These are phyloP conservation scores for Gossypium turneri DNA, from an alignment of 345 rosid species.

Conservation along the genomic window DNA sequence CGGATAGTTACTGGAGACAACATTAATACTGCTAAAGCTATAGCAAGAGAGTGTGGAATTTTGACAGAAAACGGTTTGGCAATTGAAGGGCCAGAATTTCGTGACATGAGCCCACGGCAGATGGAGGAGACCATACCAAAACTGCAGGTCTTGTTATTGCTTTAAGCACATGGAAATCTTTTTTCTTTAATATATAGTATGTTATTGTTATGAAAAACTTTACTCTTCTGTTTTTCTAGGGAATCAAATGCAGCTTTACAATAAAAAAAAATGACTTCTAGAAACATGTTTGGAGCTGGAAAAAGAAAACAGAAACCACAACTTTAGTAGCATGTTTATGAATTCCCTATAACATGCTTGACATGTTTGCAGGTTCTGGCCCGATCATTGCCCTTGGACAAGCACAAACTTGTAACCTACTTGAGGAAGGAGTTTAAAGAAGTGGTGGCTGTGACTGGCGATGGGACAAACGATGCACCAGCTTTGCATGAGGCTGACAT, in stretches of 20 bases:
- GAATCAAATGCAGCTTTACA: not conserved
- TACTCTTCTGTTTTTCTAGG: not conserved
- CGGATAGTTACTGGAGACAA: conserved; percentile 83
- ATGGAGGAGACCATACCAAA: conserved; percentile 57
- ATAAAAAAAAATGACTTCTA: not conserved
- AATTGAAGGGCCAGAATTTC: conserved; percentile 68
- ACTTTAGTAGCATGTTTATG: not conserved
- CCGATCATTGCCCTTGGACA: conserved; percentile 55
- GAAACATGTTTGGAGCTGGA: conserved; percentile 5
- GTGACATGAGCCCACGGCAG: conserved; percentile 49
- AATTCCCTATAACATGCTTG: not conserved
- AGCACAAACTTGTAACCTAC: conserved; percentile 43
- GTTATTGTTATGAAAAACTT: not conserved
- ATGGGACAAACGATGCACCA: conserved; percentile 96
- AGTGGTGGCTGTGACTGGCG: conserved; percentile 93
- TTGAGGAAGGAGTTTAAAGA: conserved; percentile 46
- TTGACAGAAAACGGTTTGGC: conserved; percentile 60
- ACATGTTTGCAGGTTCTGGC: conserved; percentile 51
- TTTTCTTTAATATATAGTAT: not conserved
- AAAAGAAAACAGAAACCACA: not conserved
- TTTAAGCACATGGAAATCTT: not conserved
- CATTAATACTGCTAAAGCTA: conserved; percentile 69
- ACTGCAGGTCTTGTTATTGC: conserved; percentile 40
- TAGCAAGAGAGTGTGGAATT: conserved; percentile 73
- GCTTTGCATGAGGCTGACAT: conserved; percentile 92